A percentile compares a stretch with the other conserved stretches of the same genome.
These are phyloP conservation scores for Trichosporon coremiiforme DNA, from an alignment of 1,284 basidiomycete species.

Conservation along the genomic window DNA sequence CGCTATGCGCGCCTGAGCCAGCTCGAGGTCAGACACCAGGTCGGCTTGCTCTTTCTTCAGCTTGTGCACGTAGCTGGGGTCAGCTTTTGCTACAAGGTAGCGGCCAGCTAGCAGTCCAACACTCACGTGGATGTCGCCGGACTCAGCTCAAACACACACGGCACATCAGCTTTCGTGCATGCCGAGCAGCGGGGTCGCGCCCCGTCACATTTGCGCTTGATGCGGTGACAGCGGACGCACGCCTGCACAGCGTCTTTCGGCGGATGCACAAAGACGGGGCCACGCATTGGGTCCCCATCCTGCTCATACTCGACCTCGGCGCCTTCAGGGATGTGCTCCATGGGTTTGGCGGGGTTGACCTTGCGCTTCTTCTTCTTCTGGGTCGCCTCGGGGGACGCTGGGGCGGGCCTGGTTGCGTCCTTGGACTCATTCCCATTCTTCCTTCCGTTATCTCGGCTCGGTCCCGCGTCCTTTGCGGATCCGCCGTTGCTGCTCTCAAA, in stretches of 20 bases:
- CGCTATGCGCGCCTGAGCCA: slow-evolving; percentile 40
- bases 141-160: slow-evolving; percentile 51
- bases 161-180: slow-evolving; percentile 46
- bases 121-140: slow-evolving; percentile 49
- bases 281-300: slow-evolving; percentile 39
- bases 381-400: neutral
- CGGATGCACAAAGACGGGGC: slow-evolving; percentile 49
- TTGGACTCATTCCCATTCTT: slow-evolving; percentile 14
- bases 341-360: slow-evolving; percentile 19
- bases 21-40: slow-evolving; percentile 36
- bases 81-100: neutral
- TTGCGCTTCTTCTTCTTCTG: slow-evolving; percentile 18
- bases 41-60: slow-evolving; percentile 40
- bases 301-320: slow-evolving; percentile 42
- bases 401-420: neutral
- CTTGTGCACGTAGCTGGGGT: slow-evolving; percentile 38
- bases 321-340: slow-evolving; percentile 29
- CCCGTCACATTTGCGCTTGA: slow-evolving; percentile 52
- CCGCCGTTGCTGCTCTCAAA: neutral
- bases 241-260: slow-evolving; percentile 47
- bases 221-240: slow-evolving; percentile 50
- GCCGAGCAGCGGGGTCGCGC: slow-evolving; percentile 46
- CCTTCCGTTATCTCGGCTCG: slow-evolving; percentile 9
- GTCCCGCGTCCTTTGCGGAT: neutral
- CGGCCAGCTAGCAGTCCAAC: too few species aligned